phyloP scores from a whole-genome alignment of 441 rosid species.

The Brassica balearica region DNA sequence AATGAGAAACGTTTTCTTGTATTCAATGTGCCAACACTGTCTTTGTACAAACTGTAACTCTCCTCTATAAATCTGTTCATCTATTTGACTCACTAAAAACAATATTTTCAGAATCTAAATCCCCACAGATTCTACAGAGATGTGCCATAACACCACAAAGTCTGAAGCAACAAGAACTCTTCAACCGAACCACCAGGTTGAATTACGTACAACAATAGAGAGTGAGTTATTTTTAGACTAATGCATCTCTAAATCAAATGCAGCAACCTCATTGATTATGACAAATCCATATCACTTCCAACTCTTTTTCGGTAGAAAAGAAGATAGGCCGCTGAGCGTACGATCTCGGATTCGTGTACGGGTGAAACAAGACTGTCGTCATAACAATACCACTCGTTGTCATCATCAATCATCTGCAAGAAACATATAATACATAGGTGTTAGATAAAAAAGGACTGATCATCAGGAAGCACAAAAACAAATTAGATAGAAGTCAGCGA shows the following conservation, averaged over 20 bases:
- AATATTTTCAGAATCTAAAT: too few species aligned
- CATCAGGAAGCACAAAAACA: too few species aligned
- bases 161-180: too few species aligned
- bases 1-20: not conserved
- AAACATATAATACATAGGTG: not conserved
- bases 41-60: not conserved
- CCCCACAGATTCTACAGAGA: too few species aligned
- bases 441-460: too few species aligned
- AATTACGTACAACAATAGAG: too few species aligned
- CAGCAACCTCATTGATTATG: too few species aligned
- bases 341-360: constrained; percentile 69
- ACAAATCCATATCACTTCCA: constrained; percentile 25
- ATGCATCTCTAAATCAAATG: too few species aligned
- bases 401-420: constrained; percentile 79
- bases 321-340: constrained; percentile 81
- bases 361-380: constrained; percentile 82
- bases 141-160: too few species aligned
- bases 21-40: not conserved
- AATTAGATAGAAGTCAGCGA: not conserved
- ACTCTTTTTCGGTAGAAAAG: constrained; percentile 74
- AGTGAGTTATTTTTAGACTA: too few species aligned
- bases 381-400: constrained; percentile 86
- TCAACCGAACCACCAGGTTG: too few species aligned
- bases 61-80: not conserved
- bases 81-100: not conserved